Evolutionary conservation across 495 filamentous ascomycete species (phyloP).

Genomic region (Penicillium parvum): DNA sequence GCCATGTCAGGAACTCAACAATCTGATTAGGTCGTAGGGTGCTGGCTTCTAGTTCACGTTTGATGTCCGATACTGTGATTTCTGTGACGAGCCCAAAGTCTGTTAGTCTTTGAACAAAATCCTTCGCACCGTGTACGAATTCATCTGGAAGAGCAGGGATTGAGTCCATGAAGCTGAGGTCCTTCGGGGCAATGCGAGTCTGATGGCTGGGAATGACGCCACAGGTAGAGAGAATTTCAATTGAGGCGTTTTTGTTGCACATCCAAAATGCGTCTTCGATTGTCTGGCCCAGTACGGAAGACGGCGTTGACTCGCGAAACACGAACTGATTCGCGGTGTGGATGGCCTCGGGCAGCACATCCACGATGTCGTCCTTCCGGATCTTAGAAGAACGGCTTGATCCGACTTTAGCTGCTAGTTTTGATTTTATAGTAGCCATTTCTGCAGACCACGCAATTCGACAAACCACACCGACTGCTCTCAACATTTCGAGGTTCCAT

Average conservation of each 20-base stretch:
- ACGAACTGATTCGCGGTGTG: constrained; percentile 71
- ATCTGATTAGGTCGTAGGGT: constrained; percentile 73
- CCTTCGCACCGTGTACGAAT: constrained; percentile 55
- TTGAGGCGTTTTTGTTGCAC: constrained; percentile 69
- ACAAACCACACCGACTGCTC: constrained; percentile 83
- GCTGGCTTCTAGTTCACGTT: constrained; percentile 68
- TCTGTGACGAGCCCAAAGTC: constrained; percentile 77
- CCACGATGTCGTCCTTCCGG: constrained; percentile 55
- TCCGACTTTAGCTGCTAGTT: constrained; percentile 26
- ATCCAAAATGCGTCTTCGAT: constrained; percentile 96
- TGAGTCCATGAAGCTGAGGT: constrained; percentile 83
- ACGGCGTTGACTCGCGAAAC: constrained; percentile 85
- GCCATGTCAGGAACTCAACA: constrained; percentile 77
- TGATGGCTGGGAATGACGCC: constrained; percentile 75
- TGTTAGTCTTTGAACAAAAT: constrained; percentile 72
- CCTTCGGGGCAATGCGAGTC: constrained; percentile 75
- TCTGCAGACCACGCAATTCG: constrained; percentile 82
- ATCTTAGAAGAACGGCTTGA: constrained; percentile 51
- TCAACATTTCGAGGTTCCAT: constrained; percentile 96
- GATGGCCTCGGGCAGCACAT: constrained; percentile 70
- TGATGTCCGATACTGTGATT: constrained; percentile 82
- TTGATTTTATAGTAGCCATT: constrained; percentile 66
- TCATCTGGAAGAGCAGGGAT: constrained; percentile 81
- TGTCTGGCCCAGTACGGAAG: constrained; percentile 67
- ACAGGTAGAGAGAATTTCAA: constrained; percentile 82